Conservation (phyloP, 2,329 filamentous ascomycete species). For the Apiospora sp. region DNA sequence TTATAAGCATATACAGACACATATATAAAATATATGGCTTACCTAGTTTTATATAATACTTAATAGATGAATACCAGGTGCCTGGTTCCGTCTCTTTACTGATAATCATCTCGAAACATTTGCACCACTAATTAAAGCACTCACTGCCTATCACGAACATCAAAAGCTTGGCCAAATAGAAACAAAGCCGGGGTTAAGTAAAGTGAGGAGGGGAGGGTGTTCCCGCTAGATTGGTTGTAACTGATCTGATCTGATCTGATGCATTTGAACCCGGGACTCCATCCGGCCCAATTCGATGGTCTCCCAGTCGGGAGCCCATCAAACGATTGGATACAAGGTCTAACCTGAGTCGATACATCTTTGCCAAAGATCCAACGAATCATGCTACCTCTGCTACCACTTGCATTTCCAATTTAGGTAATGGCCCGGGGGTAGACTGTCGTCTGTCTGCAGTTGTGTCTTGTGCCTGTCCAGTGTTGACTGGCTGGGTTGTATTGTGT, state of each 20-base stretch:
- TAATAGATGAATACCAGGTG: too few relatives aligned
- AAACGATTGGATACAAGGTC: conserved; percentile 31
- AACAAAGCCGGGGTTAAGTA: neutral
- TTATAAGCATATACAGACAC: too few relatives aligned
- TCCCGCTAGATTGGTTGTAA: neutral
- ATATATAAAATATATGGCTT: too few relatives aligned
- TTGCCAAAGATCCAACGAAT: conserved; percentile 28
- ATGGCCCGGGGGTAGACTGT: neutral
- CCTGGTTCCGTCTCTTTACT: neutral
- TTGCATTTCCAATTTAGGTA: conserved; percentile 35
- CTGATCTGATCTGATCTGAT: conserved; percentile 7
- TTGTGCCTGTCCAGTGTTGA: neutral
- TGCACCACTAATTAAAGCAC: neutral
- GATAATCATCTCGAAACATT: neutral
- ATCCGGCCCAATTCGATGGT: conserved; percentile 32
- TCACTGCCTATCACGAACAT: neutral
- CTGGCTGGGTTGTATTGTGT: neutral
- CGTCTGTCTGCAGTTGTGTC: neutral
- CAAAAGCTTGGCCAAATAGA: neutral
- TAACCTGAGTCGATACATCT: conserved; percentile 22
- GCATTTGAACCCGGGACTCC: conserved; percentile 28
- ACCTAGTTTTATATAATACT: too few relatives aligned
- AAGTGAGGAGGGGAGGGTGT: conserved; percentile 4
- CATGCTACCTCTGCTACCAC: conserved; percentile 29
- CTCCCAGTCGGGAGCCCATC: conserved; percentile 18